These are phyloP conservation scores for Salvia splendens DNA, from an alignment of 257 asterid species.

Conservation along the genomic window DNA sequence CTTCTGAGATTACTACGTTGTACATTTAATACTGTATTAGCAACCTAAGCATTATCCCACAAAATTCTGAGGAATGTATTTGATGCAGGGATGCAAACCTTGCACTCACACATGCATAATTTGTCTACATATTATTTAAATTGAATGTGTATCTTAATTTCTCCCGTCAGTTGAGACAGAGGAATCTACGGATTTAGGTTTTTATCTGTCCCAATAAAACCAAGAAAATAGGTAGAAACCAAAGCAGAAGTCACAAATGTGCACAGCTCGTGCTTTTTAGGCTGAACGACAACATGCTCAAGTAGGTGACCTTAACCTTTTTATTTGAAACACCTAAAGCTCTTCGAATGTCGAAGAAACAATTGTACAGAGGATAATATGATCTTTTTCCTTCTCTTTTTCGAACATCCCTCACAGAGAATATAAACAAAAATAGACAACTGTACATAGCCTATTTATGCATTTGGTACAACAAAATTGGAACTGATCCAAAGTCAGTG, in stretches of 20 bases:
- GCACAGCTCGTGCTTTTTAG: conserved; percentile 73
- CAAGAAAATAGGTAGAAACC: neutral
- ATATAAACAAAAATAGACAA: conserved; percentile 27
- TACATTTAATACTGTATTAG: neutral
- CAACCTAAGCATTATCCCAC: neutral
- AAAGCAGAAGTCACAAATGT: neutral
- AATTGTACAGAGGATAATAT: neutral
- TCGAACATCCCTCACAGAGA: neutral
- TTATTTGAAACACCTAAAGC: too few relatives aligned
- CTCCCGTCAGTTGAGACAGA: neutral
- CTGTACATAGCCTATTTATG: conserved; percentile 41
- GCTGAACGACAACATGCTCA: conserved; percentile 69
- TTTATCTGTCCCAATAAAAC: neutral
- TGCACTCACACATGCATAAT: too few relatives aligned
- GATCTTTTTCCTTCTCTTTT: neutral
- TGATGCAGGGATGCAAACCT: too few relatives aligned
- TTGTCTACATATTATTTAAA: neutral
- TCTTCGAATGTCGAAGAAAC: neutral
- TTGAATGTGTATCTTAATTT: neutral
- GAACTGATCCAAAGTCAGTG: neutral
- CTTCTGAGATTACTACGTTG: conserved; percentile 40
- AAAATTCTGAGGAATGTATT: too few relatives aligned
- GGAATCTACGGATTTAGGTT: neutral
- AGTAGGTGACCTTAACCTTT: too few relatives aligned
- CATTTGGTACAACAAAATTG: conserved; percentile 46